Conservation (phyloP, 2,329 filamentous ascomycete species). For the Penicillium sp. region DNA sequence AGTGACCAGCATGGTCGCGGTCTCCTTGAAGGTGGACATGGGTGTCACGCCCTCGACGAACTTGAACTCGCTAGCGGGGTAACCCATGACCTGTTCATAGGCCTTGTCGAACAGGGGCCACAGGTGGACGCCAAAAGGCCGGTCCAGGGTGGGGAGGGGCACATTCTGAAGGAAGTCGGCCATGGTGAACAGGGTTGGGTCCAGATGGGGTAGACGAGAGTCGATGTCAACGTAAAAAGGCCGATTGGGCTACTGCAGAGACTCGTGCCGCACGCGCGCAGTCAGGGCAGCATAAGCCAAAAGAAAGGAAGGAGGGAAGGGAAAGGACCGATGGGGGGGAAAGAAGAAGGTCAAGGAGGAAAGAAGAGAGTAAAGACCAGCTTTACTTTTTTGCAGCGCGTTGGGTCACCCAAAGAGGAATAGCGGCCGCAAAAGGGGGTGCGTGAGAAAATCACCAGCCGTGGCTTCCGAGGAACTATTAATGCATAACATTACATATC, state of each 20-base stretch:
- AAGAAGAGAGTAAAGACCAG: slow-evolving; percentile 13
- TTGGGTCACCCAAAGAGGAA: slow-evolving; percentile 23
- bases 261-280: slow-evolving; percentile 1
- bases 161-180: slow-evolving; percentile 48
- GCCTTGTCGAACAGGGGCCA: slow-evolving; percentile 94
- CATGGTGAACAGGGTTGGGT: slow-evolving; percentile 38
- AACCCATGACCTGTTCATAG: slow-evolving; percentile 71
- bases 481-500: background rate
- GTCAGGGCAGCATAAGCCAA: slow-evolving; percentile 30
- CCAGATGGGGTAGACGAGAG: slow-evolving; percentile 1
- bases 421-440: slow-evolving; percentile 31
- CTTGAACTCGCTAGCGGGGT: slow-evolving; percentile 77
- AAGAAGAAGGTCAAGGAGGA: slow-evolving; percentile 55
- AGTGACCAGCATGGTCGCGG: slow-evolving; percentile 70
- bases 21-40: slow-evolving; percentile 84
- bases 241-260: background rate
- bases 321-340: slow-evolving; percentile 49
- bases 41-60: slow-evolving; percentile 78
- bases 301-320: slow-evolving; percentile 60
- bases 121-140: slow-evolving; percentile 82
- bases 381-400: slow-evolving; percentile 25
- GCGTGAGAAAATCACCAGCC: slow-evolving; percentile 10
- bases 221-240: slow-evolving; percentile 3
- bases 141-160: slow-evolving; percentile 76
- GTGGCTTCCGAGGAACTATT: slow-evolving; percentile 15